Evolutionary conservation across 192 early-diverging fungal genomes (phyloP), one percentile per base, ranked within the genome.

Genomic region (Coemansia sp.): DNA sequence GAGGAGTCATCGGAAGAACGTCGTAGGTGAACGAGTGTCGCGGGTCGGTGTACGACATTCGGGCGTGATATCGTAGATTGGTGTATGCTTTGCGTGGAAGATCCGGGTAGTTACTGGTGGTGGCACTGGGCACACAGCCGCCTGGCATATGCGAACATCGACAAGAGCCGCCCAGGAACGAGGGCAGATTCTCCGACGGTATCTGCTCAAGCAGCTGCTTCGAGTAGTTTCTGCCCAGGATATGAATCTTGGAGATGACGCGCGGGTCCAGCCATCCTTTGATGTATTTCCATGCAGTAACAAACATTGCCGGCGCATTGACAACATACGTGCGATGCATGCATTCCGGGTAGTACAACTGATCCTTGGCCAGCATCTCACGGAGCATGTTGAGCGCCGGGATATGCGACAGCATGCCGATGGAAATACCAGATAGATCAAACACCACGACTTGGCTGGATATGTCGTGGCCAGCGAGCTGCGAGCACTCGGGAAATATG

Each of bases 271-370:
- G 77, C 87, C 89, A 92, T 57, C 77, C 85, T 64, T 88, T 91
- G 55, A 90, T 86, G 54, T 92, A 79, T 25, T 86, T 88, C 88
- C 91, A 93, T n/a, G 88, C 87, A 29, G 85, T 87, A 45, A 90
- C 85, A 85, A 98, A 98, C 49, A 95, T 87, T 61, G 83, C 87
- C 5, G 96, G 96, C 56, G 93, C 90, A 76, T 98, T 98, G 71
- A 98, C 92, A 36, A 98, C 87, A 64, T 89, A 97, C 60, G 96
- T 91, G 66, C 90, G 92, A 68, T 91, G 89, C 61, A 97, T 84
- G 74, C 90, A 92, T 75, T 97, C 96, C 14, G 96, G 96, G 66
- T 98, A 98, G 69, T 94, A 91, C 61, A 93, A 90, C 71, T 96
- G 94, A 68, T 95, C 94, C 73, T 91, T 89, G 49, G 90, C 85